Base-by-base conservation (phyloP, 352 stramenopile genomes). In the Phytopythium helicoides region DNA sequence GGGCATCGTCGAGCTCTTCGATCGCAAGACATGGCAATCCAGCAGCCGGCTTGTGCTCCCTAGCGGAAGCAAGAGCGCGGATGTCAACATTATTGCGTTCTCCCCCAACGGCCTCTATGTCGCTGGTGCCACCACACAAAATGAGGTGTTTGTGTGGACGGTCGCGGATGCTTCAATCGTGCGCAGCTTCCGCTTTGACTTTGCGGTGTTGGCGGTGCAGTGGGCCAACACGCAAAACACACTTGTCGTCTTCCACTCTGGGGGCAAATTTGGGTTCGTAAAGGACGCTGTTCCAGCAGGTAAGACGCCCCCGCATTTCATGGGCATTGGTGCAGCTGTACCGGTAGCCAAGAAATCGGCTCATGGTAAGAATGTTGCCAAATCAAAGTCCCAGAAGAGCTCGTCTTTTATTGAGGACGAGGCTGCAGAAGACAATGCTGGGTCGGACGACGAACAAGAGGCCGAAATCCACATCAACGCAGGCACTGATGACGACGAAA, bases 101-200 rank as follows among this genome's bases (percentile, higher is more conserved):
- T 94, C 84, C 9, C 77, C 81, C 0, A 92, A 94, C 54, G 84
- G 84, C n/a, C 55, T 70, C 34, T 91, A 92, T 47, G 56, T 94
- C 18, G 77, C 76, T 1, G 84, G 73, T 3, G 76, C 64, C 19
- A 92, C 79, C 10, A 69, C 83, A 45, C 72, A 76, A 11, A 87
- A 89, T 41, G 73, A 94, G 56, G 62, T 90, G 7, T 80, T 90
- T 56, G 60, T 94, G 12, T 94, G 81, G 81, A 58, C 69, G 3
- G 42, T 91, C 11, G 58, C 61, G 15, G 76, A 72, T 6, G 67
- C 80, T 31, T 65, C 71, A 4, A 64, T 83, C 6, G 50, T 94
- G 22, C 73, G 73, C 3, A 75, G 66, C 6, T 91, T 87, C 60
- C 63, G 64, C 37, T 47, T 84, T 12, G 79, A 92, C 41, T 85